Percentiles rank a stretch among this genome's conserved stretches.
These are phyloP conservation scores for Erythrobasidium hasegawianum DNA, from an alignment of 1,284 basidiomycete genomes.

Conservation along the genomic window DNA sequence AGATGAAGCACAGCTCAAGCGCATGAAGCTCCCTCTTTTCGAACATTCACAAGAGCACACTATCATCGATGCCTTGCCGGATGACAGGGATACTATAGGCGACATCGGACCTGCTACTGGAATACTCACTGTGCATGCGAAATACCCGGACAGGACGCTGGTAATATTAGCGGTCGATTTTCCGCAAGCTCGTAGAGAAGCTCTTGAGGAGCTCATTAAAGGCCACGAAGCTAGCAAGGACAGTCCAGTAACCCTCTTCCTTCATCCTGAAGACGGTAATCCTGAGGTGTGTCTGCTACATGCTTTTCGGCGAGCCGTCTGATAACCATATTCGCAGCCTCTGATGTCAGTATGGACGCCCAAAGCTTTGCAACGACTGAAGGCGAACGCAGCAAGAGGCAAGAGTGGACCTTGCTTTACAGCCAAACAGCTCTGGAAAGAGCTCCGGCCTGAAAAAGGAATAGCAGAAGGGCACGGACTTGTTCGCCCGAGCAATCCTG, in stretches of 20 bases:
- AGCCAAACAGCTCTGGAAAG: conserved; percentile 20
- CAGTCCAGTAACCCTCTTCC: conserved; percentile 11
- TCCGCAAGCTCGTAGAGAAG: conserved; percentile 2
- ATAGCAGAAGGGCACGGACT: conserved; percentile 5
- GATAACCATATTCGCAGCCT: conserved; percentile 1
- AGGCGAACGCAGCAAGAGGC: conserved; percentile 8
- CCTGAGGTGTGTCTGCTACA: conserved; percentile 9
- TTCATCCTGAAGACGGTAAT: conserved; percentile 21
- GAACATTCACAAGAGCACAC: background rate
- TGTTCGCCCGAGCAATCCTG: conserved; percentile 4
- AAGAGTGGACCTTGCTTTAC: conserved; percentile 24
- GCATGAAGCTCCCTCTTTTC: conserved; percentile 1
- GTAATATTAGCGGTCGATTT: conserved; percentile 18
- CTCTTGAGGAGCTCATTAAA: conserved; percentile 2
- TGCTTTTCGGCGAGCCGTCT: background rate
- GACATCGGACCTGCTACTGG: conserved; percentile 20
- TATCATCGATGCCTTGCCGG: conserved; percentile 2
- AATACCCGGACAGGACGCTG: background rate
- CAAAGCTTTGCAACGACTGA: conserved; percentile 4
- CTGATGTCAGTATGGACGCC: conserved; percentile 24
- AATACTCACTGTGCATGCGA: conserved; percentile 7
- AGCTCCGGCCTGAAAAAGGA: background rate
- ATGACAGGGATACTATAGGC: background rate
- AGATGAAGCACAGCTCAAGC: conserved; percentile 4
- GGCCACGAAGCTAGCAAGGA: conserved; percentile 2